Conservation (phyloP, 1,284 basidiomycete species). For the Ganoderma boninense region DNA sequence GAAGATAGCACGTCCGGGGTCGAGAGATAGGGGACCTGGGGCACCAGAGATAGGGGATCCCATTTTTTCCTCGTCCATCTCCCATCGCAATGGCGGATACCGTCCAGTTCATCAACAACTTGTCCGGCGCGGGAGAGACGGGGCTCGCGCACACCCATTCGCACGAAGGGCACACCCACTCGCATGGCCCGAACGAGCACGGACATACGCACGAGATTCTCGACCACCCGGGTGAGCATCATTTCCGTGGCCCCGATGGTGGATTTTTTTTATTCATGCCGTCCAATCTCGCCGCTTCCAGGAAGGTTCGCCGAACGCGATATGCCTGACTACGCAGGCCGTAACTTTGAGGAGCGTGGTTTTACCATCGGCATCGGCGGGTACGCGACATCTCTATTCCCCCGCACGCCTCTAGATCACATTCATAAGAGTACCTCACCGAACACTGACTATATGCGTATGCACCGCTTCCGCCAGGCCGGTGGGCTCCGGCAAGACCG, state of each 20-base stretch:
- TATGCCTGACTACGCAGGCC: conserved; percentile 84
- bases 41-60: not conserved
- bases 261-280: not conserved
- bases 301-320: conserved; percentile 95
- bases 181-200: conserved; percentile 72
- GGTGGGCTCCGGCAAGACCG: conserved; percentile 98
- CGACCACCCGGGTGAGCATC: conserved; percentile 78
- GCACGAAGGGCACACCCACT: conserved; percentile 47
- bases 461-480: conserved; percentile 60
- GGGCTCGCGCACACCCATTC: conserved; percentile 47
- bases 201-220: conserved; percentile 93
- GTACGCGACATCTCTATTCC: conserved; percentile 49
- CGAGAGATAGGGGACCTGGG: not conserved
- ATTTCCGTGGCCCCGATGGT: conserved; percentile 9
- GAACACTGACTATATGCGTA: conserved; percentile 1
- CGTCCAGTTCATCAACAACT: conserved; percentile 78
- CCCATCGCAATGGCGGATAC: conserved; percentile 29
- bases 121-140: conserved; percentile 46
- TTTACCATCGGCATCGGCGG: conserved; percentile 98
- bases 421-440: not conserved
- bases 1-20: not conserved
- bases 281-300: conserved; percentile 37
- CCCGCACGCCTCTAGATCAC: no score
- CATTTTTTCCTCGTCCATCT: not conserved
- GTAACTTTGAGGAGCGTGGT: conserved; percentile 93